Base-by-base conservation (phyloP, 768 basidiomycete species). In the Xerocomellus chrysenteron region DNA sequence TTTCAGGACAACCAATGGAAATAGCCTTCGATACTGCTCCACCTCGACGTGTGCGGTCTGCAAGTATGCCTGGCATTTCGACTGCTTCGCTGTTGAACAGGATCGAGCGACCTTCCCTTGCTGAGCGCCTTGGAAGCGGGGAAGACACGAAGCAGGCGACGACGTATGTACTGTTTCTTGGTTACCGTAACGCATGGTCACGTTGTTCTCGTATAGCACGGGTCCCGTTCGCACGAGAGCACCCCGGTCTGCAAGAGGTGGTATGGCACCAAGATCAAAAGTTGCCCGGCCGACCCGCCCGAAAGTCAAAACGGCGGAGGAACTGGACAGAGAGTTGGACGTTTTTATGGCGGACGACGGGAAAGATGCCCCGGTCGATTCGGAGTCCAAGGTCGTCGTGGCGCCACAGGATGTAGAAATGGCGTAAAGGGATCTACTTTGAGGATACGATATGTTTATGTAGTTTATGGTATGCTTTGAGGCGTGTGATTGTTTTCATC, bases 261-360 rank as follows among this genome's bases (percentile, higher is more conserved):
- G 35, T 14, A 7, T 12, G 4, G 37, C 58, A 21, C 60, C 59
- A 5, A 64, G 56, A 61, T 58, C 67, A 44, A 73, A 56, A 61
- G 73, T 54, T 62, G 66, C 68, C 60, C 67, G 74, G 61, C 56
- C 68, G 26, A 55, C 57, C 13, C 71, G 71, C 21, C 75, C 80
- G 65, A 84, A 86, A 73, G 78, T 82, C 4, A 85, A 90, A 73
- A 89, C 89, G 2, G 89, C 83, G 9, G 88, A 86, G 55, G 90
- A 96, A 62, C 74, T 97, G 56, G 94, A 97, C 70, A 86, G 82
- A 69, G 94, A 97, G 73, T 70, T 97, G 56, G 94, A 97, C 61
- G 83, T 86, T 4, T 92, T 91, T 64, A 90, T 92, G 90, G 83
- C 81, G 9, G 87, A 87, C 62, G 73, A 79, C 0, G 65, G 41